These are phyloP conservation scores for Citrullus mucosospermus DNA, from an alignment of 306 rosid species.

Conservation along the genomic window DNA sequence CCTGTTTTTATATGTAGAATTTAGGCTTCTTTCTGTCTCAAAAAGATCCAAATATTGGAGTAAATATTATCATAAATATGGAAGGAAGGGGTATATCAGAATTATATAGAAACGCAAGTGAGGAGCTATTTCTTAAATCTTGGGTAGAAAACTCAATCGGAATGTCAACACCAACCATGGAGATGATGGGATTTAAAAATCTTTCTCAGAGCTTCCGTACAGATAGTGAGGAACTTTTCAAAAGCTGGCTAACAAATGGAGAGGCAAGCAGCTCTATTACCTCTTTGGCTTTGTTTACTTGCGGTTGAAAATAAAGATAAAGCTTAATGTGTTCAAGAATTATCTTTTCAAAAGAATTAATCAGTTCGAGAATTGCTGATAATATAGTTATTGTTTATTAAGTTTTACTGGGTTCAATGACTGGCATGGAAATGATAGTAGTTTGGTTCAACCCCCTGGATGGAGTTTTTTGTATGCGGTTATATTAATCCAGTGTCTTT, in stretches of 20 bases:
- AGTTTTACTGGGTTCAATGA: not conserved
- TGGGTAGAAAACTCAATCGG: conserved; percentile 69
- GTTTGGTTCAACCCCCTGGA: not conserved
- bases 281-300: conserved; percentile 4
- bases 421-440: not conserved
- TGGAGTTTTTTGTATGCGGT: not conserved
- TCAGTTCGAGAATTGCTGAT: not conserved
- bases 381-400: not conserved
- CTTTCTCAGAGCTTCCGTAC: conserved; percentile 61
- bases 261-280: conserved; percentile 57
- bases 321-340: not conserved
- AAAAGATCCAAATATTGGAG: conserved; percentile 8
- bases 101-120: conserved; percentile 68
- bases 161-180: conserved; percentile 56
- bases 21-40: conserved; percentile 8
- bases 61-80: conserved; percentile 26
- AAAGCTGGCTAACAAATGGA: conserved; percentile 88
- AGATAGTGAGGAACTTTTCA: conserved; percentile 90
- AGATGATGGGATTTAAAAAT: conserved; percentile 66
- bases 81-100: conserved; percentile 80
- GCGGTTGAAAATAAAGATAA: not conserved
- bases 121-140: conserved; percentile 65
- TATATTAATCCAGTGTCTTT: not conserved
- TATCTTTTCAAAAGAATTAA: no score
- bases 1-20: conserved; percentile 11